Evolutionary conservation across 805 yeast species (phyloP).

Genomic region (Candida orba): DNA sequence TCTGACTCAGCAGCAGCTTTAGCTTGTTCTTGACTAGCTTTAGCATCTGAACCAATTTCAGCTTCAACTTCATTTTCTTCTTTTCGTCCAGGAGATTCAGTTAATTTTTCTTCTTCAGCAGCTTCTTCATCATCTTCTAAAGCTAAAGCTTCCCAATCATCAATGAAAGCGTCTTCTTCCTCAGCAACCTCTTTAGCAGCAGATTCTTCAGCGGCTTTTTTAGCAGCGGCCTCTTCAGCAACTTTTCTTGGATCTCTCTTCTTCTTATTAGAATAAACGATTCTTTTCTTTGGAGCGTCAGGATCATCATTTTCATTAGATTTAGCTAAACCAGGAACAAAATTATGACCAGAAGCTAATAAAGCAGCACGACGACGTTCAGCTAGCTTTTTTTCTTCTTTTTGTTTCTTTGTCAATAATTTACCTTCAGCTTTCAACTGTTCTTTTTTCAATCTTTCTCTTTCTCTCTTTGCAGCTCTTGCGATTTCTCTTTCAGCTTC

Average conservation of each 20-base stretch:
- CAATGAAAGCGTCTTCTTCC: conserved; percentile 42
- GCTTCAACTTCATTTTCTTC: conserved; percentile 22
- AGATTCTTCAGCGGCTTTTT: conserved; percentile 17
- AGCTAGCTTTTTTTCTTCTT: conserved; percentile 77
- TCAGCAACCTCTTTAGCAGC: conserved; percentile 15
- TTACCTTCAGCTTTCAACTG: conserved; percentile 96
- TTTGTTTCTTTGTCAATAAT: conserved; percentile 87
- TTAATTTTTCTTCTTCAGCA: conserved; percentile 45
- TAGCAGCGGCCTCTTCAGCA: conserved; percentile 18
- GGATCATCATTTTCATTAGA: conserved; percentile 21
- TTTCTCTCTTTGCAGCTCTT: conserved; percentile 68
- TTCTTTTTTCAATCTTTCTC: conserved; percentile 79
- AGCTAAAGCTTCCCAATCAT: conserved; percentile 82
- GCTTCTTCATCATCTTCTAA: conserved; percentile 47
- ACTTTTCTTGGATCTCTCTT: conserved; percentile 40
- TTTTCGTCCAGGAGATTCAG: conserved; percentile 21
- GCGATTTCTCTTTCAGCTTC: conserved; percentile 48
- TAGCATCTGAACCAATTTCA: conserved; percentile 1
- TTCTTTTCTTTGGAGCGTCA: conserved; percentile 44
- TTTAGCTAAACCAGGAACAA: conserved; percentile 58
- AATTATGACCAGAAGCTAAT: conserved; percentile 63
- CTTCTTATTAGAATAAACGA: conserved; percentile 58
- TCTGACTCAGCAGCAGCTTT: conserved; percentile 13
- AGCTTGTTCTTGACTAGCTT: conserved; percentile 21
- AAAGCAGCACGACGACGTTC: conserved; percentile 88